A percentile compares a stretch with the other conserved stretches of the same genome.
Evolutionary conservation across 2,329 filamentous ascomycete species (phyloP).

Genomic region (Colletotrichum truncatum): DNA sequence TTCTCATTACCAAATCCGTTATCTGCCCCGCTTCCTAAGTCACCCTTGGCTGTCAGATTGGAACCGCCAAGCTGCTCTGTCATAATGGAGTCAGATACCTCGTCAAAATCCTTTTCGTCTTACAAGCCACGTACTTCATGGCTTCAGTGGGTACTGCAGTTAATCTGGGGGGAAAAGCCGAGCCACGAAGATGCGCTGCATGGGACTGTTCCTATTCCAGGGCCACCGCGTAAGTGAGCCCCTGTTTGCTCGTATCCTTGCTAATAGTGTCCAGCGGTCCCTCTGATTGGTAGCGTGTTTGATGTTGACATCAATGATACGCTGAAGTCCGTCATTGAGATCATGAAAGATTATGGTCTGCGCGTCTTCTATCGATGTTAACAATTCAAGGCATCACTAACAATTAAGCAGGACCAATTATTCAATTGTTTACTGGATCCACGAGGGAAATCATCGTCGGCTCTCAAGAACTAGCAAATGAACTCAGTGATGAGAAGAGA

Average conservation of each 20-base stretch:
- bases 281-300: neutral
- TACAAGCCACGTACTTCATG: neutral
- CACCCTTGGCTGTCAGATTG: no score
- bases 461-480: neutral
- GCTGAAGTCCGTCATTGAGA: neutral
- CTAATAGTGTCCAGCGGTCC: neutral
- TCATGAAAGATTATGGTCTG: neutral
- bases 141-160: neutral
- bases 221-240: neutral
- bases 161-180: neutral
- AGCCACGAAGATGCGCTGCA: neutral
- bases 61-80: no score
- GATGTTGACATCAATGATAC: conserved; percentile 1
- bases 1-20: no score
- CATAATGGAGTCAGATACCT: neutral
- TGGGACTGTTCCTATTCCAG: neutral
- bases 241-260: neutral
- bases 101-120: neutral
- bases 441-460: neutral
- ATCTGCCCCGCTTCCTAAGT: no score
- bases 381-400: neutral
- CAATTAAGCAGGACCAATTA: neutral
- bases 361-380: no score
- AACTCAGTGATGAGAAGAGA: neutral
- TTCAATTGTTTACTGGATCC: neutral